Evolutionary conservation across 345 rosid species (phyloP).

Genomic region (Isatis tinctoria): DNA sequence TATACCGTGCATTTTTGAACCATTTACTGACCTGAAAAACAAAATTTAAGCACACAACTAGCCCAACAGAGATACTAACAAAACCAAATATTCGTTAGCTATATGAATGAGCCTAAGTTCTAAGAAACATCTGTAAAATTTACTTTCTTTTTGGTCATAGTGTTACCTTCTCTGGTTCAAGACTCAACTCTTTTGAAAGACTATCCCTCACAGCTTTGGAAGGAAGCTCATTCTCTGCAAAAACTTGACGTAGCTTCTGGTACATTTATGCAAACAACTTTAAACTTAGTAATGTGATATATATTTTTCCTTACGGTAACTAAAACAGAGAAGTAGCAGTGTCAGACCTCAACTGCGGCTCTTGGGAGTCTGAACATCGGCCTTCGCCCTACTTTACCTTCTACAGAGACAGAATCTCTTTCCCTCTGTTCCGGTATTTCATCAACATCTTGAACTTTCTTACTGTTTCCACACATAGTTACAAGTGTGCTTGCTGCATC

Average conservation of each 20-base stretch:
- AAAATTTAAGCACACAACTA: conserved; percentile 17
- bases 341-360: conserved; percentile 71
- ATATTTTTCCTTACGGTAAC: background rate
- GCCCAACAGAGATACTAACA: background rate
- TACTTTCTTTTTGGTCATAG: background rate
- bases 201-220: conserved; percentile 64
- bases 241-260: conserved; percentile 90
- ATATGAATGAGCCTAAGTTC: background rate
- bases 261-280: conserved; percentile 28
- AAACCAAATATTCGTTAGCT: background rate
- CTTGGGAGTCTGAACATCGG: conserved; percentile 66
- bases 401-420: conserved; percentile 40
- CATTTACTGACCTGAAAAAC: conserved; percentile 83
- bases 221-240: conserved; percentile 93
- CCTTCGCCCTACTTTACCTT: conserved; percentile 45
- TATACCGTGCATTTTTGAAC: conserved; percentile 91
- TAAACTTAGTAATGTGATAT: background rate
- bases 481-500: conserved; percentile 71
- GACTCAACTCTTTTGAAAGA: conserved; percentile 80
- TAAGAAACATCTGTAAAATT: background rate
- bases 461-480: conserved; percentile 58
- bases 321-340: background rate
- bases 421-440: conserved; percentile 35
- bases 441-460: conserved; percentile 31
- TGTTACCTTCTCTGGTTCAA: conserved; percentile 76